Conservation (phyloP, 192 early-diverging fungal genomes). For the Linnemannia hyalina region DNA sequence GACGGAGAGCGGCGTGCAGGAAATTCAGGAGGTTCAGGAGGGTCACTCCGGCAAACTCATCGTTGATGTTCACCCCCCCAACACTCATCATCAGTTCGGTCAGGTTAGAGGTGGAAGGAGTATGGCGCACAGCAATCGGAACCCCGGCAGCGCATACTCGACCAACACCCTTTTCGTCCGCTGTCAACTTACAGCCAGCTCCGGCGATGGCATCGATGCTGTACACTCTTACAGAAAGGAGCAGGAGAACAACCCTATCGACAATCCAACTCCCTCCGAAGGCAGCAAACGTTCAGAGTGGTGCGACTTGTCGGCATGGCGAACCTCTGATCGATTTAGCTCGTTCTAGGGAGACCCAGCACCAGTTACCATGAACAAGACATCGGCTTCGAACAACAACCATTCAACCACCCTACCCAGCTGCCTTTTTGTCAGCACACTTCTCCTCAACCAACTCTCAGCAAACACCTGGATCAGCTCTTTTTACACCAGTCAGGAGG, state of each 20-base stretch:
- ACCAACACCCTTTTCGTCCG: not conserved
- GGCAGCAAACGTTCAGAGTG: not conserved
- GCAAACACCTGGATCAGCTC: not conserved
- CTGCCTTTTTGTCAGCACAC: too few species aligned
- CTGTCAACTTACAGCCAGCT: not conserved
- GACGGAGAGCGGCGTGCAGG: not conserved
- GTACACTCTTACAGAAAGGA: not conserved
- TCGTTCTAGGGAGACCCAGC: not conserved
- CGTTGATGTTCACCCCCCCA: not conserved
- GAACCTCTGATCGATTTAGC: constrained; percentile 2
- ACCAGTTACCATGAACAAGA: not conserved
- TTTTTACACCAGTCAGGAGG: not conserved
- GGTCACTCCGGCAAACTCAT: not conserved
- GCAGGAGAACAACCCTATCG: not conserved
- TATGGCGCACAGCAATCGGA: not conserved
- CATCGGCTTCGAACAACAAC: not conserved
- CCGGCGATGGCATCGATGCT: not conserved
- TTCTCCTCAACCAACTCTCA: too few species aligned
- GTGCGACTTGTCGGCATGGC: not conserved
- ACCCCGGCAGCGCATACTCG: not conserved
- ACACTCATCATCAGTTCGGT: not conserved
- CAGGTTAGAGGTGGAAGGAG: not conserved
- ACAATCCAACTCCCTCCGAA: not conserved
- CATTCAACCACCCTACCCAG: too few species aligned
- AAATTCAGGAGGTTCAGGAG: not conserved